Percentiles rank a stretch among this genome's conserved stretches.
phyloP scores from a whole-genome alignment of 805 yeast species.

The Candida sonorensis region DNA sequence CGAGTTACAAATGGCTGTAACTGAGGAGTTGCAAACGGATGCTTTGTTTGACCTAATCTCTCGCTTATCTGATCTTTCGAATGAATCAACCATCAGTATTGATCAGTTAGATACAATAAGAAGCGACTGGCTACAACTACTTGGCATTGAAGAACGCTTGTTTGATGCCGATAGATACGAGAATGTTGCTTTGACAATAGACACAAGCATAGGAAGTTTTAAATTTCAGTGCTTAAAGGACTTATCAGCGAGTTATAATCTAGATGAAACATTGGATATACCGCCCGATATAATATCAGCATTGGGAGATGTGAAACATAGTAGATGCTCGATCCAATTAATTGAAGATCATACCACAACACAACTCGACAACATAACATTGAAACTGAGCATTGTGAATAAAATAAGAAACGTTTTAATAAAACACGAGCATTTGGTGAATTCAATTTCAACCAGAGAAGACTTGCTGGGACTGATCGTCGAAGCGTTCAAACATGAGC shows the following conservation, averaged over 20 bases:
- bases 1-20: too few species aligned
- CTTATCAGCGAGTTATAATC: background rate
- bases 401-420: constrained; percentile 14
- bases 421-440: constrained; percentile 9
- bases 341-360: constrained; percentile 16
- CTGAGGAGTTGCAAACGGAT: too few species aligned
- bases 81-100: constrained; percentile 3
- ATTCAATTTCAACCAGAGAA: constrained; percentile 5
- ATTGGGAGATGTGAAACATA: constrained; percentile 9
- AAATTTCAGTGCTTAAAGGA: constrained; percentile 12
- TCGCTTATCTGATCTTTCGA: constrained; percentile 8
- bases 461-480: constrained; percentile 4
- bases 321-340: constrained; percentile 8
- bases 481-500: constrained; percentile 8
- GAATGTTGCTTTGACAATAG: constrained; percentile 11
- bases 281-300: constrained; percentile 4
- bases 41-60: constrained; percentile 12
- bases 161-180: constrained; percentile 12
- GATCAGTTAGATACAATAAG: constrained; percentile 11
- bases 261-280: background rate
- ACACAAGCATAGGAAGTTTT: constrained; percentile 6
- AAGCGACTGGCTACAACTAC: constrained; percentile 18
- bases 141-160: constrained; percentile 18
- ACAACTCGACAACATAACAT: constrained; percentile 11
- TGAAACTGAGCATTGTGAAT: constrained; percentile 14